These are phyloP conservation scores for Lentithecium fluviatile DNA, from an alignment of 495 filamentous ascomycete species.

Conservation along the genomic window DNA sequence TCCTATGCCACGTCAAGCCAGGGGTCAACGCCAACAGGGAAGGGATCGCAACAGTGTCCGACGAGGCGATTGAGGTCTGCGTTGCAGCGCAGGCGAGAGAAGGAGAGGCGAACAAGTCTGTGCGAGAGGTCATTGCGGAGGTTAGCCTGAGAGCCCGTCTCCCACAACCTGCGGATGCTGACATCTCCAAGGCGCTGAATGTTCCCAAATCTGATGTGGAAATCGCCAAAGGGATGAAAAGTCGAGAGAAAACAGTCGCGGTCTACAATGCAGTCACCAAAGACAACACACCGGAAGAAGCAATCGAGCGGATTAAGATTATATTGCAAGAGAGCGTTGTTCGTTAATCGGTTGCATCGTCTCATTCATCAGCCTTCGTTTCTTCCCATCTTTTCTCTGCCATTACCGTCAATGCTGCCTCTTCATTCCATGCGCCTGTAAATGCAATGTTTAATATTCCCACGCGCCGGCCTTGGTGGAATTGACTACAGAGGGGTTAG, in stretches of 20 bases:
- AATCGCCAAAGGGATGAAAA: constrained; percentile 63
- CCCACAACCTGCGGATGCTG: not conserved
- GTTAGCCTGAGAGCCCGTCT: constrained; percentile 40
- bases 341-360: constrained; percentile 7
- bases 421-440: constrained; percentile 12
- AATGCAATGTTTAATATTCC: constrained; percentile 35
- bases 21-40: constrained; percentile 61
- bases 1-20: constrained; percentile 63
- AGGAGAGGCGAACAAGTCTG: constrained; percentile 66
- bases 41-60: constrained; percentile 54
- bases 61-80: constrained; percentile 58
- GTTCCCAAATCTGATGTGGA: constrained; percentile 63
- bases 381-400: not conserved
- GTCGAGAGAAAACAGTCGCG: constrained; percentile 57
- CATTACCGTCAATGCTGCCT: too few relatives aligned
- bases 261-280: constrained; percentile 12
- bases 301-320: constrained; percentile 27
- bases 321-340: constrained; percentile 20
- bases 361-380: not conserved
- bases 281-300: constrained; percentile 17
- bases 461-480: constrained; percentile 31
- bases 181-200: constrained; percentile 49
- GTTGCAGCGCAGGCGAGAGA: constrained; percentile 63
- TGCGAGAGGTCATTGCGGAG: constrained; percentile 62
- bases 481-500: constrained; percentile 10